These are phyloP conservation scores for Podospora anserina DNA, from an alignment of 495 filamentous ascomycete species.

Conservation along the genomic window DNA sequence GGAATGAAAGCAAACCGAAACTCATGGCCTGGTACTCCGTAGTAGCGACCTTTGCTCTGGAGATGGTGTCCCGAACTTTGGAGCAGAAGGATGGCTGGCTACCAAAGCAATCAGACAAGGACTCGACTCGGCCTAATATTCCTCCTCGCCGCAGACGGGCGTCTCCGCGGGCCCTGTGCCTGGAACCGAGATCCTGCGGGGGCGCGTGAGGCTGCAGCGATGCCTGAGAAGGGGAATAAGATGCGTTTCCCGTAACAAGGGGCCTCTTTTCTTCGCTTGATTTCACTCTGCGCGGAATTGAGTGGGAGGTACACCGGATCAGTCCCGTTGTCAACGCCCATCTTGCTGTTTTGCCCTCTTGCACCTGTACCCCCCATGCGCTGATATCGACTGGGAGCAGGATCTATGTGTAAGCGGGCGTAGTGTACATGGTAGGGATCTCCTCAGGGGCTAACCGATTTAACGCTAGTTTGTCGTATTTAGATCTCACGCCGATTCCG, in stretches of 20 bases:
- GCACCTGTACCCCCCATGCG: neutral
- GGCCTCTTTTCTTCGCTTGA: neutral
- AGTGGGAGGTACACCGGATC: too few species aligned
- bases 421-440: neutral
- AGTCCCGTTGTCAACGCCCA: too few species aligned
- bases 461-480: neutral
- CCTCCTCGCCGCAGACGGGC: neutral
- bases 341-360: neutral
- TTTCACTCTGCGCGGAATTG: neutral
- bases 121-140: neutral
- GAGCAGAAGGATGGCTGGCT: neutral
- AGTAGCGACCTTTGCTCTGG: neutral
- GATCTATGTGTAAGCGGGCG: too few species aligned
- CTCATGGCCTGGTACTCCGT: too few species aligned
- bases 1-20: too few species aligned
- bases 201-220: neutral
- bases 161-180: neutral
- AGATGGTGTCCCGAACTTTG: neutral
- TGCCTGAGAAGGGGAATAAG: neutral
- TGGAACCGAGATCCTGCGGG: neutral
- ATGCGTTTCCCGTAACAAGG: neutral
- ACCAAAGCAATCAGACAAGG: neutral
- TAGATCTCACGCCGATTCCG: neutral
- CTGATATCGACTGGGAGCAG: neutral
- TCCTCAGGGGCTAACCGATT: neutral